phyloP scores from a whole-genome alignment of 2,329 filamentous ascomycete species.

The Ophiostoma pallidulum region DNA sequence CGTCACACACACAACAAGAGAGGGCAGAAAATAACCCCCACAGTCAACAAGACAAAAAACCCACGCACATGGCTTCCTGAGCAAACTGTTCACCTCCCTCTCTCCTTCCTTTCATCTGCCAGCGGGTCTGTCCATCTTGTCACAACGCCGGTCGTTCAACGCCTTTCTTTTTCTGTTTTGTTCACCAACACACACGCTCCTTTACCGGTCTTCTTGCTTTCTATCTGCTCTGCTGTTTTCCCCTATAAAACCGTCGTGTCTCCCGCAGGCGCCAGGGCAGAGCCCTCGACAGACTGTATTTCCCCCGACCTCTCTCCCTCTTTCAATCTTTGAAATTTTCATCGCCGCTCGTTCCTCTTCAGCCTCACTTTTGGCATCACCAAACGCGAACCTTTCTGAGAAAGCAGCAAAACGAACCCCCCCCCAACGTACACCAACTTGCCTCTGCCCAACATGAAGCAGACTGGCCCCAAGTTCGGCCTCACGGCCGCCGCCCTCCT shows the following conservation, averaged over 20 bases:
- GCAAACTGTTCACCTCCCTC: constrained; percentile 1
- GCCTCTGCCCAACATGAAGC: constrained; percentile 11
- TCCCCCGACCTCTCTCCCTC: not conserved
- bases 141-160: constrained; percentile 14
- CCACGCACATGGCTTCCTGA: not conserved
- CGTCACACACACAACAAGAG: not conserved
- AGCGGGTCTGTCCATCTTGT: constrained; percentile 14
- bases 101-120: constrained; percentile 3
- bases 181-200: not conserved
- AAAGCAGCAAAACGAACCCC: not conserved
- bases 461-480: not conserved
- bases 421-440: not conserved
- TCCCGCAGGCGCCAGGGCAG: too few relatives aligned
- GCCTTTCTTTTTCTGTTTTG: too few relatives aligned
- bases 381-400: too few relatives aligned
- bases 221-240: not conserved
- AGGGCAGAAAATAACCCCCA: not conserved
- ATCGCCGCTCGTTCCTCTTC: not conserved
- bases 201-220: not conserved
- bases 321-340: too few relatives aligned
- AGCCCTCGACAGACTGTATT: too few relatives aligned
- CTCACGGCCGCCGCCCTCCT: constrained; percentile 1
- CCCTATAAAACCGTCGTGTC: too few relatives aligned
- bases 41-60: constrained; percentile 2
- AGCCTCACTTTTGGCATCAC: not conserved